These are phyloP conservation scores for Chalaropsis thielavioides DNA, from an alignment of 2,329 filamentous ascomycete genomes.

Conservation along the genomic window DNA sequence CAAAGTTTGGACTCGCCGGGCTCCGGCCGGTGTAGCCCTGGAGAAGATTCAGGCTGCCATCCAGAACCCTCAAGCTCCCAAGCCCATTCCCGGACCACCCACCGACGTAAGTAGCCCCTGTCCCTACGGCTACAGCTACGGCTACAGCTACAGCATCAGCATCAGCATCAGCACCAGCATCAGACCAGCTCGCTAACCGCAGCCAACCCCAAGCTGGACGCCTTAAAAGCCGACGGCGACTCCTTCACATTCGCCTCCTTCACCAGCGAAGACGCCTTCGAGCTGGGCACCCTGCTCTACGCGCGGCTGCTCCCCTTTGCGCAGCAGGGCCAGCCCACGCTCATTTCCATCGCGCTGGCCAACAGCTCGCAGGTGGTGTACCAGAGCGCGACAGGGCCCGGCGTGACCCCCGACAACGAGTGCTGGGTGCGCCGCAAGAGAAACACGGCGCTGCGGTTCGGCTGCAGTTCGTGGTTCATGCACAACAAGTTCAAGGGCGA, in stretches of 20 bases:
- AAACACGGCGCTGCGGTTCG: conserved; percentile 57
- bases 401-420: conserved; percentile 57
- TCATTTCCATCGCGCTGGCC: conserved; percentile 51
- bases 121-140: neutral
- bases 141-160: too few relatives aligned
- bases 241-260: conserved; percentile 38
- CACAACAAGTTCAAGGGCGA: conserved; percentile 50
- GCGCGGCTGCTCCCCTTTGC: conserved; percentile 43
- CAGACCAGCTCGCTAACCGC: conserved; percentile 10
- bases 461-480: conserved; percentile 56
- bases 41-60: neutral
- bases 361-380: conserved; percentile 49
- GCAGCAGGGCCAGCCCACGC: conserved; percentile 31
- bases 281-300: conserved; percentile 49
- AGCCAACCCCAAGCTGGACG: neutral
- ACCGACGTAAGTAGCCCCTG: neutral
- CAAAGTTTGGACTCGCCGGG: neutral
- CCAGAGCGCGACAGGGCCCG: conserved; percentile 51
- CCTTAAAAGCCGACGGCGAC: conserved; percentile 27
- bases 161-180: neutral
- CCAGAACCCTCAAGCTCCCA: neutral
- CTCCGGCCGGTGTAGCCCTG: neutral
- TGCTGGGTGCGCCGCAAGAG: conserved; percentile 57
- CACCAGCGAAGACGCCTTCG: conserved; percentile 49
- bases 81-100: conserved; percentile 19